A percentile compares a stretch with the other conserved stretches of the same genome.
Conservation (phyloP, 805 yeast species). For the Candida ponderosae region DNA sequence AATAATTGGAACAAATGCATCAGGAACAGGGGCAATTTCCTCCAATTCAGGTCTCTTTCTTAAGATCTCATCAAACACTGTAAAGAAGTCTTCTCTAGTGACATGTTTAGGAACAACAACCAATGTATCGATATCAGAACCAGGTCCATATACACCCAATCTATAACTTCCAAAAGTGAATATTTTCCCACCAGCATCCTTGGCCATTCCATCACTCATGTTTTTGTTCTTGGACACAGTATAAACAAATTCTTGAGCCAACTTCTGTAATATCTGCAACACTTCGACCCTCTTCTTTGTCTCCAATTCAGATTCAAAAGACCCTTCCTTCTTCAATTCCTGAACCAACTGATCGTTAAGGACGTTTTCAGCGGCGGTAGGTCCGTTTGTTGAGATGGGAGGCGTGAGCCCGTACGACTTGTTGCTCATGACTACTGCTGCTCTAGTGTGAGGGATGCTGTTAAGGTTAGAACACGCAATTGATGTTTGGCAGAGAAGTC, state of each 20-base stretch:
- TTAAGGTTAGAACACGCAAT: no score
- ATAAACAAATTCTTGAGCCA: constrained; percentile 78
- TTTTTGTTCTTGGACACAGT: constrained; percentile 73
- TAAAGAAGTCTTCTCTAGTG: constrained; percentile 81
- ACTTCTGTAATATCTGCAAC: constrained; percentile 57
- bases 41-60: constrained; percentile 74
- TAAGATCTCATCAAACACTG: constrained; percentile 64
- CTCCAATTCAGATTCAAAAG: constrained; percentile 83
- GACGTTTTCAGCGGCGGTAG: constrained; percentile 71
- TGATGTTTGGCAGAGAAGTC: no score
- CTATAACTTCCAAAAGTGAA: constrained; percentile 93
- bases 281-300: constrained; percentile 77
- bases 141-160: constrained; percentile 95
- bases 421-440: constrained; percentile 1
- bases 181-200: constrained; percentile 96
- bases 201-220: constrained; percentile 97
- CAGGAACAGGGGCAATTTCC: constrained; percentile 90
- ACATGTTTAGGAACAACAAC: constrained; percentile 98
- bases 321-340: constrained; percentile 75
- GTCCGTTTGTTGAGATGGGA: constrained; percentile 81
- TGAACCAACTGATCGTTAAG: constrained; percentile 70
- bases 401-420: constrained; percentile 21
- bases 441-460: no score
- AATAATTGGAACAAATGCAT: constrained; percentile 96
- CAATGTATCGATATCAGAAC: constrained; percentile 93